Conservation (phyloP, 179 eudicot species). For the Sideroxylon spinosum region DNA sequence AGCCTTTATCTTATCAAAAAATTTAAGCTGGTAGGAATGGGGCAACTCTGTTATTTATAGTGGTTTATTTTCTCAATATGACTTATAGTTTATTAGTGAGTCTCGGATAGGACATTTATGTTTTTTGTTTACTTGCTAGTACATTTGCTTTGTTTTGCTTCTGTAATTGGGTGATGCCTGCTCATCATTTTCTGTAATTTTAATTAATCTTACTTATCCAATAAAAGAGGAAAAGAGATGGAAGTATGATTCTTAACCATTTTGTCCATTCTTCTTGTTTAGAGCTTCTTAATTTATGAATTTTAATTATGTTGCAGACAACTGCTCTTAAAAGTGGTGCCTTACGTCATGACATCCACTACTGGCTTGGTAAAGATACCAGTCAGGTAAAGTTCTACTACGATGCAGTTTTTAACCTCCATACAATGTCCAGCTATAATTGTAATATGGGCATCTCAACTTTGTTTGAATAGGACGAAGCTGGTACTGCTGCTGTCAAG, state of each 20-base stretch:
- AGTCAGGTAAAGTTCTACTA: slow-evolving; percentile 58
- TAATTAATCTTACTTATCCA: no score
- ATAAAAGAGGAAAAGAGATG: neutral
- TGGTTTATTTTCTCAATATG: no score
- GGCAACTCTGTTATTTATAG: no score
- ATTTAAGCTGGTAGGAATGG: no score
- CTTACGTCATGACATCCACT: slow-evolving; percentile 80
- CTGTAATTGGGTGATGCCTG: no score
- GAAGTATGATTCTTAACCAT: neutral
- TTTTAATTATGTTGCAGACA: slow-evolving; percentile 42
- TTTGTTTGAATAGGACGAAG: slow-evolving; percentile 74
- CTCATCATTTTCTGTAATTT: no score
- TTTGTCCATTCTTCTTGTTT: slow-evolving; percentile 1
- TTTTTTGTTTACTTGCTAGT: no score
- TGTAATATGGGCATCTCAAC: slow-evolving; percentile 23
- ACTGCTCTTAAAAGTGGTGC: slow-evolving; percentile 76
- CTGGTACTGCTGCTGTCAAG: slow-evolving; percentile 84
- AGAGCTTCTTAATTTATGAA: neutral
- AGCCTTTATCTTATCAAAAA: no score
- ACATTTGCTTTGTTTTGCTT: no score
- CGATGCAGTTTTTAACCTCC: neutral
- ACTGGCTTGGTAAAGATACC: slow-evolving; percentile 97
- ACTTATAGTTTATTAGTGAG: no score
- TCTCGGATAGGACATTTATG: no score
- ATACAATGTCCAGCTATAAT: neutral